A percentile compares a stretch with the other conserved stretches of the same genome.
Conservation (phyloP, 495 filamentous ascomycete species). For the Hypoxylon fragiforme region DNA sequence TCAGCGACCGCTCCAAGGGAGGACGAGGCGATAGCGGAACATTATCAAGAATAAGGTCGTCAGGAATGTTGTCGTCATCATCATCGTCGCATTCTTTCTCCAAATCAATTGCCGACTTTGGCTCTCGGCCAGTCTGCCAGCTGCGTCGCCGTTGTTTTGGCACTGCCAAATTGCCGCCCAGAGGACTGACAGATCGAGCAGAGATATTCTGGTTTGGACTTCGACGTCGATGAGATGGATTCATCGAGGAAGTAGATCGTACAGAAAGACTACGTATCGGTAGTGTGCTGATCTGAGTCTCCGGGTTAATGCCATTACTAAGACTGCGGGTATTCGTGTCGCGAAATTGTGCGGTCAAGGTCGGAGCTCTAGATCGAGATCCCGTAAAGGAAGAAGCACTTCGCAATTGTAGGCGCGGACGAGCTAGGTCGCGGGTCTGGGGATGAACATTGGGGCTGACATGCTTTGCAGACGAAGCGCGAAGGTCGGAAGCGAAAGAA, state of each 20-base stretch:
- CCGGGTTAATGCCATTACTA: conserved; percentile 29
- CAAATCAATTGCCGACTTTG: conserved; percentile 76
- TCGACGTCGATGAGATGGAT: conserved; percentile 35
- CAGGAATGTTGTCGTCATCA: conserved; percentile 83
- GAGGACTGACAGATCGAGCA: conserved; percentile 41
- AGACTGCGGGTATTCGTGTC: conserved; percentile 34
- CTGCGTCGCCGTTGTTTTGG: conserved; percentile 59
- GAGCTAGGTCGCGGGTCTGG: conserved; percentile 35
- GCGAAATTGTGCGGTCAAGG: conserved; percentile 30
- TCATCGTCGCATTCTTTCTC: conserved; percentile 90
- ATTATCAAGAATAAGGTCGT: conserved; percentile 89
- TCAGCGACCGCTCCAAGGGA: conserved; percentile 61
- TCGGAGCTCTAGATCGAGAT: conserved; percentile 20
- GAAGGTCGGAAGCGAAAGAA: conserved; percentile 47
- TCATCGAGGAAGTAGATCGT: conserved; percentile 38
- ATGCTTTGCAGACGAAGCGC: conserved; percentile 44
- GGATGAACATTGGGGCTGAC: conserved; percentile 29
- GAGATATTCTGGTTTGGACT: conserved; percentile 47
- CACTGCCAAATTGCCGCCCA: conserved; percentile 48
- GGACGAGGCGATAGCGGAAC: conserved; percentile 92
- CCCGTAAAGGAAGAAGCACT: conserved; percentile 25
- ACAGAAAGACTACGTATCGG: conserved; percentile 42
- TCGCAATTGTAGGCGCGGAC: conserved; percentile 21
- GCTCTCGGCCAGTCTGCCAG: conserved; percentile 69
- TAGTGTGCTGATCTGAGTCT: conserved; percentile 38